Evolutionary conservation across 169 alveolate species (phyloP).

Genomic region (Eimeria tenella): DNA sequence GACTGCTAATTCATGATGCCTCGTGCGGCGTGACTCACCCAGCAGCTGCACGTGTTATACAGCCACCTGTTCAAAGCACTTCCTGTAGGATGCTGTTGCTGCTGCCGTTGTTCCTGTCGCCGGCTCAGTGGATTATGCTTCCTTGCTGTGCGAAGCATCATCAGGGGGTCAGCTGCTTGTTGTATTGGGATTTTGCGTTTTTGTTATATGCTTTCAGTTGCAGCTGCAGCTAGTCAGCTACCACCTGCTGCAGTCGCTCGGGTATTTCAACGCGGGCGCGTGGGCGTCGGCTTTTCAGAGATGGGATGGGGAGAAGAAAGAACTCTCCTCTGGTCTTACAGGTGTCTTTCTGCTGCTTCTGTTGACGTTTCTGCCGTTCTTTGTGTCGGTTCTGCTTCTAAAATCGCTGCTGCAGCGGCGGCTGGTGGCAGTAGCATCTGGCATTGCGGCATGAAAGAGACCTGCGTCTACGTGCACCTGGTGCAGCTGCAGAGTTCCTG

Average conservation of each 20-base stretch:
- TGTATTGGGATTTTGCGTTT: background rate
- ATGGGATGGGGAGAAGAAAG: background rate
- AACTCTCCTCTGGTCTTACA: constrained; percentile 8
- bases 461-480: no score
- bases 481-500: background rate
- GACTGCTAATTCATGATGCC: constrained; percentile 35
- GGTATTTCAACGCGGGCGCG: background rate
- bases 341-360: constrained; percentile 8
- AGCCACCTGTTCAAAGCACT: constrained; percentile 16
- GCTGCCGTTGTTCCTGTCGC: constrained; percentile 33
- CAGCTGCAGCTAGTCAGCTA: constrained; percentile 8
- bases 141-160: background rate
- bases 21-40: constrained; percentile 35
- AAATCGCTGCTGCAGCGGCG: background rate
- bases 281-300: background rate
- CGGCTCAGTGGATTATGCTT: background rate
- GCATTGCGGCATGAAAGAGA: no score
- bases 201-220: background rate
- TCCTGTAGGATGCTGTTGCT: constrained; percentile 4
- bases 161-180: background rate
- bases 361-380: background rate
- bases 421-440: background rate
- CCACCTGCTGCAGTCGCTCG: constrained; percentile 33
- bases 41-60: constrained; percentile 35
- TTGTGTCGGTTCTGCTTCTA: background rate